Evolutionary conservation across 305 asterid species (phyloP).

Genomic region (Ilex paraguariensis): DNA sequence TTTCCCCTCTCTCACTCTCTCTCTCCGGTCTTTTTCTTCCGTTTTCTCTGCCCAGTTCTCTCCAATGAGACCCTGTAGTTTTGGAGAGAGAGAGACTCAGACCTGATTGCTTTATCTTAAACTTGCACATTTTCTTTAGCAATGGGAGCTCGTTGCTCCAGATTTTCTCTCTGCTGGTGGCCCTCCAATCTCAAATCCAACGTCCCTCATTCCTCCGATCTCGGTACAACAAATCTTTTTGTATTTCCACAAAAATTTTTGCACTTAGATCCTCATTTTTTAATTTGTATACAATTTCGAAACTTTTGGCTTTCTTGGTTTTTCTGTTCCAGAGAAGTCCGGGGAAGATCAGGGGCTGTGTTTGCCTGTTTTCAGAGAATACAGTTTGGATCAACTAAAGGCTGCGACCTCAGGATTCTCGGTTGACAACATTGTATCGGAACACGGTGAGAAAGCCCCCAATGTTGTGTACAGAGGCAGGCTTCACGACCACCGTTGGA

Average conservation of each 20-base stretch:
- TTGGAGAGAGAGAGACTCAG: neutral
- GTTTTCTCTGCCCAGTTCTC: constrained; percentile 5
- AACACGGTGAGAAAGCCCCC: constrained; percentile 44
- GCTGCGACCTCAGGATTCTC: constrained; percentile 41
- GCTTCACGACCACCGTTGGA: constrained; percentile 30
- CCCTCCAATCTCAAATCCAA: constrained; percentile 33
- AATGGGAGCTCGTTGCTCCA: constrained; percentile 51
- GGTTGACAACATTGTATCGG: constrained; percentile 37
- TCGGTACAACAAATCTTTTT: constrained; percentile 16
- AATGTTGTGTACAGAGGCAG: constrained; percentile 42
- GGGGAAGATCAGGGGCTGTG: constrained; percentile 27
- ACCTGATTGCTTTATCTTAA: neutral
- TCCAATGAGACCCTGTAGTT: constrained; percentile 1
- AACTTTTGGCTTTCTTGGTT: neutral
- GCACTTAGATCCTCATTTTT: neutral
- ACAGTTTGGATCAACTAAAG: constrained; percentile 36
- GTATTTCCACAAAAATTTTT: neutral
- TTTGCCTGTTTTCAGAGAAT: constrained; percentile 33
- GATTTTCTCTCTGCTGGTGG: constrained; percentile 32
- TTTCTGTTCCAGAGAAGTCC: constrained; percentile 20
- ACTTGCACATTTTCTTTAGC: neutral
- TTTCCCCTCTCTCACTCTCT: constrained; percentile 1
- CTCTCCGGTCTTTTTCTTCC: neutral
- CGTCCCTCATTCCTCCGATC: constrained; percentile 29
- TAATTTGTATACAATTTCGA: constrained; percentile 1